Conservation (phyloP, 306 rosid genomes). For the Argentina anserina region DNA sequence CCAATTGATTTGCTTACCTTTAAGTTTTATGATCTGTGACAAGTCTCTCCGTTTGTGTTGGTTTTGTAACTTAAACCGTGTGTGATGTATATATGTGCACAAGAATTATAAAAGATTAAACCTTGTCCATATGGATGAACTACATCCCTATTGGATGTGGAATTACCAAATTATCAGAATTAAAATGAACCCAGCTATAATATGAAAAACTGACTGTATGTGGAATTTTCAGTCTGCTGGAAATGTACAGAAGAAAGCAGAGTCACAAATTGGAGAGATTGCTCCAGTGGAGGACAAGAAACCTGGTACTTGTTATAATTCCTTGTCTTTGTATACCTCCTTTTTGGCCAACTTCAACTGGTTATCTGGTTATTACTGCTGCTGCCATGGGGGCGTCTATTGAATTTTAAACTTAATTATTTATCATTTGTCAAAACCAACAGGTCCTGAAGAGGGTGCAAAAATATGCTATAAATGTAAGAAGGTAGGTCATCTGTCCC, state of each 20-base stretch:
- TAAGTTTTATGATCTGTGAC: not conserved
- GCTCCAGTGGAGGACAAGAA: conserved; percentile 41
- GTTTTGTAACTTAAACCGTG: not conserved
- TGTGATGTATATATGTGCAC: not conserved
- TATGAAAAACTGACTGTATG: conserved; percentile 10
- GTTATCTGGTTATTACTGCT: not conserved
- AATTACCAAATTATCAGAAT: not conserved
- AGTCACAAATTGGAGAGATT: conserved; percentile 34
- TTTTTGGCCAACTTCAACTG: not conserved
- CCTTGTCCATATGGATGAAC: not conserved
- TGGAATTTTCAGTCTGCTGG: conserved; percentile 76
- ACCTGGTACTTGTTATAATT: conserved; percentile 35
- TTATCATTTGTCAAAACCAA: not conserved
- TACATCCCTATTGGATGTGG: not conserved
- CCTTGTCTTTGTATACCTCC: conserved; percentile 13
- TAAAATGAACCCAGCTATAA: not conserved
- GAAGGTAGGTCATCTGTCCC: conserved; percentile 84
- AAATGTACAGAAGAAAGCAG: conserved; percentile 55
- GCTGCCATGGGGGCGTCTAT: conserved; percentile 1
- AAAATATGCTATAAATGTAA: conserved; percentile 95
- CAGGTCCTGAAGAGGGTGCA: conserved; percentile 63
- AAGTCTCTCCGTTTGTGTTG: not conserved
- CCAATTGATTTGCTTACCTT: not conserved
- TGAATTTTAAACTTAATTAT: not conserved
- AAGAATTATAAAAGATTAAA: not conserved